Conservation (phyloP, 306 rosid genomes). For the Argentina anserina region DNA sequence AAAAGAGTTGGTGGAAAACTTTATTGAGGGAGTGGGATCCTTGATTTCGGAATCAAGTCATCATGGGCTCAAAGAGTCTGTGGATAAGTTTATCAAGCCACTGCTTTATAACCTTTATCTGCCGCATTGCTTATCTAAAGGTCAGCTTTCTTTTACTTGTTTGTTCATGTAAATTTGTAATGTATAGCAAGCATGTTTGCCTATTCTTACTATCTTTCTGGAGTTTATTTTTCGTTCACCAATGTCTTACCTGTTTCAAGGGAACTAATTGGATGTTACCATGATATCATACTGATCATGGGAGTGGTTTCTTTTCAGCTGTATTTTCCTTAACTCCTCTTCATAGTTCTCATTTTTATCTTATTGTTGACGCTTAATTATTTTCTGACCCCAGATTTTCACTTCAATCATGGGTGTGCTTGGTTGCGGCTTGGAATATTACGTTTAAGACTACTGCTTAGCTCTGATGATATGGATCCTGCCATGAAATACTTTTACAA, state of each 20-base stretch:
- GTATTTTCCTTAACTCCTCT: not conserved
- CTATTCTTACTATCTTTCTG: not conserved
- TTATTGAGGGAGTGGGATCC: conserved; percentile 47
- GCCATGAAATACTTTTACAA: conserved; percentile 67
- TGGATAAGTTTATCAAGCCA: conserved; percentile 52
- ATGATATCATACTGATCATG: not conserved
- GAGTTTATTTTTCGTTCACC: not conserved
- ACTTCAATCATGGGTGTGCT: conserved; percentile 54
- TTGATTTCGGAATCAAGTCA: conserved; percentile 61
- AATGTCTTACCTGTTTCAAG: not conserved
- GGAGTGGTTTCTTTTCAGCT: not conserved
- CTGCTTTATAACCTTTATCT: conserved; percentile 59
- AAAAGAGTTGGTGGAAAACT: conserved; percentile 42
- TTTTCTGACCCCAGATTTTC: conserved; percentile 30
- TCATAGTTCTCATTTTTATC: not conserved
- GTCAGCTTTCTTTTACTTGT: conserved; percentile 33
- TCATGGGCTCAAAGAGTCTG: conserved; percentile 45
- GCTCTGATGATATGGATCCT: conserved; percentile 75
- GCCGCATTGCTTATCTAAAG: conserved; percentile 31
- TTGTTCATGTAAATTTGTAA: not conserved
- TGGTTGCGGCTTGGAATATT: conserved; percentile 73
- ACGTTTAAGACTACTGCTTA: conserved; percentile 70
- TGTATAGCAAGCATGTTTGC: not conserved
- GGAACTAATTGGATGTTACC: not conserved
- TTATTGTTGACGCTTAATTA: not conserved